Base-by-base conservation (phyloP, 805 yeast genomes). In the Cyberlindnera euphorbiae region DNA sequence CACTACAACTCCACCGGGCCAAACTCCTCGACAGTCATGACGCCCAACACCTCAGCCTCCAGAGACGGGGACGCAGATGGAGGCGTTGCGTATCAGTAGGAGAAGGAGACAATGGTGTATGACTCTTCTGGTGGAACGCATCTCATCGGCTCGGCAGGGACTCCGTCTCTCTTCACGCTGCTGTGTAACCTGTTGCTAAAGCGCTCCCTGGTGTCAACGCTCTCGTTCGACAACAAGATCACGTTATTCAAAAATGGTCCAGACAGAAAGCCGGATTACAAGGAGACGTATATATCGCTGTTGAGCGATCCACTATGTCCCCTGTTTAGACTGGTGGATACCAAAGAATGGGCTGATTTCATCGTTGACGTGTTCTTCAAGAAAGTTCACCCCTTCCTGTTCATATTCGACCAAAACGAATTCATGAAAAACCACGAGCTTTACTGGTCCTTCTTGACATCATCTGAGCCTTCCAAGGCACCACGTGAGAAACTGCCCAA, bases 71-170 rank as follows among this genome's bases (percentile, higher is more conserved):
- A 7, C 22, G 9, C 22, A 9, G 22, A 19, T 9, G 22, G 22
- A 9, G 9, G 9, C 9, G 9, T 19, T 9, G 9, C 7, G 22
- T 19, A 19, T 19, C 9, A 19, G 22, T 33, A 33, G 11, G 36
- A 43, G 17, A 35, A 42, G 13, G 56, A 50, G 14, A 49, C 66
- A n/a, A 45, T 69, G 26, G 58, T 69, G 15, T 62, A 62, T 52
- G 76, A 70, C 42, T 52, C 60, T 16, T 62, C 59, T 38, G 75
- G 75, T 5, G 69, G 67, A 35, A 62, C 71, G 0, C 75, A 70
- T 47, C 70, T 65, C 39, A 63, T 70, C 34, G 75, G 75, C 1
- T 60, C 66, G 15, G 61, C 60, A 13, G 73, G 74, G 17, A 68
- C 73, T 2, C 67, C 71, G 0, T 64, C 70, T 2, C 42, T 69